These are phyloP conservation scores for Periconia sp. DNA, from an alignment of 2,329 filamentous ascomycete genomes.

Conservation along the genomic window DNA sequence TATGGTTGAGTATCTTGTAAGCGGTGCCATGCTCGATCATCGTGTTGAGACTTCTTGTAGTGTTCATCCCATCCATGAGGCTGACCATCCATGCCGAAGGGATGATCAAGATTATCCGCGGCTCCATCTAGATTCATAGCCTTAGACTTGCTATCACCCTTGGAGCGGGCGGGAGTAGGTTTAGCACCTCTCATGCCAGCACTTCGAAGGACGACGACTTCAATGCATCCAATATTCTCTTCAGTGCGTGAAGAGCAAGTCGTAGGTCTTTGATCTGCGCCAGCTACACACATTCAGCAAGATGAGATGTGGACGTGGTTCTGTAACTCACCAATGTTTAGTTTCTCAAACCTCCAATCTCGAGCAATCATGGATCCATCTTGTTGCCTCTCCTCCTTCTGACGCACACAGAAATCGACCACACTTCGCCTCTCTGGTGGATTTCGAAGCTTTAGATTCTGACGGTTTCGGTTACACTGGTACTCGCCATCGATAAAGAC, in stretches of 20 bases:
- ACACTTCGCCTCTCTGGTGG: constrained; percentile 40
- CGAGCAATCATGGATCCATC: constrained; percentile 57
- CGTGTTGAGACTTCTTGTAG: constrained; percentile 14
- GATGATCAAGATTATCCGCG: constrained; percentile 21
- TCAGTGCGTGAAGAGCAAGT: constrained; percentile 37
- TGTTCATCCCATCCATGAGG: constrained; percentile 1
- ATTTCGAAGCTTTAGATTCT: constrained; percentile 45
- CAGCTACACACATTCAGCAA: constrained; percentile 34
- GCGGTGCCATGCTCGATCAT: constrained; percentile 17
- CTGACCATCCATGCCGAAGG: constrained; percentile 20
- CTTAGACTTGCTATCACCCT: not conserved
- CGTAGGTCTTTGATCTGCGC: constrained; percentile 45
- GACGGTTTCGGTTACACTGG: constrained; percentile 62
- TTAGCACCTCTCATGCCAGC: constrained; percentile 31
- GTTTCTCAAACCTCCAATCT: constrained; percentile 60
- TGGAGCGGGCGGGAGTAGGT: constrained; percentile 9
- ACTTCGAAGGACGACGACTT: constrained; percentile 55
- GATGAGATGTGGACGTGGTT: not conserved
- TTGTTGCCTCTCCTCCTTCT: constrained; percentile 59
- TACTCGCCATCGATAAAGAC: constrained; percentile 65
- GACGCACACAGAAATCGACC: constrained; percentile 58
- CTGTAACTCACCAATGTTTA: constrained; percentile 52
- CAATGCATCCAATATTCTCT: constrained; percentile 54
- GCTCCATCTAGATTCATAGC: constrained; percentile 38
- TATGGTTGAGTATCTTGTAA: too few species aligned